These are phyloP conservation scores for Raphanus raphanistrum DNA, from an alignment of 345 rosid genomes.

Conservation along the genomic window DNA sequence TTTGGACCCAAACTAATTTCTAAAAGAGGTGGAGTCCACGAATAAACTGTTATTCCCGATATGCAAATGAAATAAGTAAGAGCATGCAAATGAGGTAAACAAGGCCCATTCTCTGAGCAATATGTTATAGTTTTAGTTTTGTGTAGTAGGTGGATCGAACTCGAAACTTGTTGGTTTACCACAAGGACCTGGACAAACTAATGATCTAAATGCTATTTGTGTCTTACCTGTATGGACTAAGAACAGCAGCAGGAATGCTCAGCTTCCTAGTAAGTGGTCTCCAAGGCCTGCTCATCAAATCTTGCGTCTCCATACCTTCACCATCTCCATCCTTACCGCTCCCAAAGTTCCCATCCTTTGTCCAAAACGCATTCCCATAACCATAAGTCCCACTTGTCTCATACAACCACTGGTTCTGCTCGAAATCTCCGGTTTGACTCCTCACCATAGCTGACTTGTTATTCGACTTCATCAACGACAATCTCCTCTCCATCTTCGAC, in stretches of 20 bases:
- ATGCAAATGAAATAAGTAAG: no score
- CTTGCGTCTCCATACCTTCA: constrained; percentile 61
- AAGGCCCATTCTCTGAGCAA: no score
- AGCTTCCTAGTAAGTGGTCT: constrained; percentile 91
- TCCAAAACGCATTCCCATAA: constrained; percentile 96
- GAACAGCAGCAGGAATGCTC: constrained; percentile 87
- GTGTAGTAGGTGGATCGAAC: no score
- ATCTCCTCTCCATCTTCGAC: constrained; percentile 87
- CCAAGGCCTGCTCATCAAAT: constrained; percentile 91
- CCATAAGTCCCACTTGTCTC: constrained; percentile 94
- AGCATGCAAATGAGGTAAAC: no score
- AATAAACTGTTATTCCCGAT: no score
- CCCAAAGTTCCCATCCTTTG: constrained; percentile 83
- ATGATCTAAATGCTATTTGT: no score
- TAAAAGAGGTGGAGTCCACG: no score
- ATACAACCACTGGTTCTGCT: constrained; percentile 90
- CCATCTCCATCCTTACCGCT: constrained; percentile 64
- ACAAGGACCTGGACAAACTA: no score
- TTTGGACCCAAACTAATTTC: no score
- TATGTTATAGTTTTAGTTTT: no score
- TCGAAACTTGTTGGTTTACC: no score
- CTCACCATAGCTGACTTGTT: constrained; percentile 75
- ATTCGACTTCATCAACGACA: constrained; percentile 90
- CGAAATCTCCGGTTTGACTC: constrained; percentile 96
- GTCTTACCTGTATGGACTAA: constrained; percentile 85